Conservation (phyloP, 108 stramenopile genomes). For the Discostella stelligeroides region DNA sequence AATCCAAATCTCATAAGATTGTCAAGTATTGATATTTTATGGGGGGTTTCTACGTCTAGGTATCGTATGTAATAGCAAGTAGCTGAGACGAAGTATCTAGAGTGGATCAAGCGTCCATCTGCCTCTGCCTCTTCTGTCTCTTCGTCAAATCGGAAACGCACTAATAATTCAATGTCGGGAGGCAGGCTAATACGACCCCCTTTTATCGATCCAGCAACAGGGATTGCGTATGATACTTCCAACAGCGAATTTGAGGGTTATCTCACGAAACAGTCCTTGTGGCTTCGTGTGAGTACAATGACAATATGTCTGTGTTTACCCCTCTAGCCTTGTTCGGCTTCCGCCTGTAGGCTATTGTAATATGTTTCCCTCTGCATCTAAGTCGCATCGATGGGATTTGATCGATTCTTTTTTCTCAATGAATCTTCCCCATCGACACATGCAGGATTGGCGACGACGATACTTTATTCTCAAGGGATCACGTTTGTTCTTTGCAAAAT, state of each 20-base stretch:
- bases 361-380: neutral
- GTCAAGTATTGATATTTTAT: too few relatives aligned
- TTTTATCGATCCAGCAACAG: constrained; percentile 84
- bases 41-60: too few relatives aligned
- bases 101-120: too few relatives aligned
- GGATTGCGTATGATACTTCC: constrained; percentile 80
- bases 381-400: neutral
- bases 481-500: constrained; percentile 95
- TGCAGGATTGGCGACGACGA: constrained; percentile 96
- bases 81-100: too few relatives aligned
- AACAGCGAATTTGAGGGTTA: constrained; percentile 90
- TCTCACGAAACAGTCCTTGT: constrained; percentile 90
- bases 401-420: neutral
- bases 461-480: constrained; percentile 98
- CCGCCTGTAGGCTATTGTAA: neutral
- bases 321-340: neutral
- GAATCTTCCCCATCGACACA: neutral
- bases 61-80: too few relatives aligned
- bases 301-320: neutral
- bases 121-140: too few relatives aligned
- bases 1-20: too few relatives aligned
- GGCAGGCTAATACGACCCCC: constrained; percentile 63
- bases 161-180: constrained; percentile 1
- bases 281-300: constrained; percentile 77
- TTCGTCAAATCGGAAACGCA: too few relatives aligned